phyloP scores from a whole-genome alignment of 2,329 filamentous ascomycete genomes.

The Periconia digitata region DNA sequence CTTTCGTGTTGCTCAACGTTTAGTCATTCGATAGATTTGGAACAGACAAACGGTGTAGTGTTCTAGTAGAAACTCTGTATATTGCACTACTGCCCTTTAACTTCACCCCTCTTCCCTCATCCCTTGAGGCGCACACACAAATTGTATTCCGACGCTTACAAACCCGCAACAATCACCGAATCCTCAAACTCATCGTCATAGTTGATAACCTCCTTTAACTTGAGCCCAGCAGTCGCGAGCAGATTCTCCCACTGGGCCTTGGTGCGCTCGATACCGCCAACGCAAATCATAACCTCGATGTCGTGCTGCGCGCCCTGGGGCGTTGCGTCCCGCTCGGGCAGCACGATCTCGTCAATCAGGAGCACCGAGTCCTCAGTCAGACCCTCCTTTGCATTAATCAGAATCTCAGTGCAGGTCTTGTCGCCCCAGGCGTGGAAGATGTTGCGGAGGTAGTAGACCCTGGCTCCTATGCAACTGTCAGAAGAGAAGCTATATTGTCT shows the following conservation, averaged over 20 bases:
- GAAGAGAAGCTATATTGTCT: background rate
- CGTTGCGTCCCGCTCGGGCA: background rate
- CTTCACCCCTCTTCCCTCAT: no score
- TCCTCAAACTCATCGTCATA: slow-evolving; percentile 6
- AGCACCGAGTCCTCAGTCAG: slow-evolving; percentile 1
- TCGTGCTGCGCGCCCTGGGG: background rate
- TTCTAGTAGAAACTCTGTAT: no score
- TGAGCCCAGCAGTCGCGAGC: background rate
- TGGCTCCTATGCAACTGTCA: slow-evolving; percentile 14
- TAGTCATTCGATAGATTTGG: no score
- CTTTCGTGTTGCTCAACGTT: no score
- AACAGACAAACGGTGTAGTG: no score
- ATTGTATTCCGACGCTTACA: no score
- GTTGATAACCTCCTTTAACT: slow-evolving; percentile 1
- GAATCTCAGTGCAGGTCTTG: slow-evolving; percentile 32
- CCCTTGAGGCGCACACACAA: no score
- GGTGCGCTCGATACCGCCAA: background rate
- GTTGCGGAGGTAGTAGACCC: slow-evolving; percentile 37
- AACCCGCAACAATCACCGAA: slow-evolving; percentile 3
- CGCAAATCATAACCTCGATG: background rate
- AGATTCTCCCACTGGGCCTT: background rate
- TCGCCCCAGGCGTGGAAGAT: slow-evolving; percentile 44
- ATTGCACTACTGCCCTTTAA: no score
- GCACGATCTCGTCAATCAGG: background rate
- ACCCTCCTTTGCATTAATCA: slow-evolving; percentile 8